phyloP scores from a whole-genome alignment of 805 yeast genomes.

The Candida sphagnicola region DNA sequence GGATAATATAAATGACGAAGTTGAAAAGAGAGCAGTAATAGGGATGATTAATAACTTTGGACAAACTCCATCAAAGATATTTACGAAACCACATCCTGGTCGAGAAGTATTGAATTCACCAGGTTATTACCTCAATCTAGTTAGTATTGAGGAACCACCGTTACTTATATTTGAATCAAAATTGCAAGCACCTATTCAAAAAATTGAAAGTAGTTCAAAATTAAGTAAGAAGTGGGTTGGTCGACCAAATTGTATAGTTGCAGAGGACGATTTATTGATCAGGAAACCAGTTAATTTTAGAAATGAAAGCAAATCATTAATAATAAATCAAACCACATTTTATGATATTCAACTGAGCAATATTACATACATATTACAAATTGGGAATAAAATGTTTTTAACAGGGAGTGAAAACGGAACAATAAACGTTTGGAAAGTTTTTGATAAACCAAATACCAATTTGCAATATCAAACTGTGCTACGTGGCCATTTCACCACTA shows the following conservation, averaged over 20 bases:
- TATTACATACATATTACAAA: conserved; percentile 37
- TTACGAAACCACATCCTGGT: conserved; percentile 61
- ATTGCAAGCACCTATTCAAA: conserved; percentile 35
- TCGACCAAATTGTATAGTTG: conserved; percentile 35
- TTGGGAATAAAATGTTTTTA: conserved; percentile 40
- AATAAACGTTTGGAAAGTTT: conserved; percentile 55
- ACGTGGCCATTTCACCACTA: conserved; percentile 53
- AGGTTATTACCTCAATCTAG: conserved; percentile 27
- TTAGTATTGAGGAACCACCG: conserved; percentile 31
- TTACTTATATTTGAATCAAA: conserved; percentile 41
- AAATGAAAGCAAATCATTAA: conserved; percentile 25
- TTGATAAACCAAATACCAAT: conserved; percentile 19
- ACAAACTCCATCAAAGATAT: conserved; percentile 78
- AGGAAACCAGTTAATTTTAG: conserved; percentile 23
- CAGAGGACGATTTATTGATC: conserved; percentile 34
- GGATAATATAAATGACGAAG: conserved; percentile 67
- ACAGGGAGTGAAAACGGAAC: conserved; percentile 58
- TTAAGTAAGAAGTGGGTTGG: conserved; percentile 48
- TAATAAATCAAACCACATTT: conserved; percentile 41
- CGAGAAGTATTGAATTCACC: conserved; percentile 39
- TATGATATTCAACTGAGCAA: conserved; percentile 38
- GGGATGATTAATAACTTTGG: conserved; percentile 91
- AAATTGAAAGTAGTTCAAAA: conserved; percentile 42
- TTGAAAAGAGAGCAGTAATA: conserved; percentile 70
- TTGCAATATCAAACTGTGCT: conserved; percentile 43